Base-by-base conservation (phyloP, 257 asterid genomes). In the Paulownia fortunei region DNA sequence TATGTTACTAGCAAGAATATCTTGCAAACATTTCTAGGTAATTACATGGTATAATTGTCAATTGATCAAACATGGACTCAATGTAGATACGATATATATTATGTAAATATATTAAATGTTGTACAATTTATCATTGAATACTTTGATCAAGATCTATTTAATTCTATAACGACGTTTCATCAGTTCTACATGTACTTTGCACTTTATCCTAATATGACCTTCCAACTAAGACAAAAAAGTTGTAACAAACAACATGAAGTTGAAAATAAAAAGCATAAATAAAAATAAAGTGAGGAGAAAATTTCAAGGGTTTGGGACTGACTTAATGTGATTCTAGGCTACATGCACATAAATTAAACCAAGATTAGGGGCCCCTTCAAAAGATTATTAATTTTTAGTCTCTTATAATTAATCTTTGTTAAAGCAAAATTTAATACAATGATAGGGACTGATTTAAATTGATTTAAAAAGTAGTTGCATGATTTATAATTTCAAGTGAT, bases 261-360 rank as follows among this genome's bases (percentile, higher is more conserved):
- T 19, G n/a, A 51, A 21, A 71, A 27, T 61, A 0, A 15, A 23
- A 2, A 27, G 27, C 18, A 51, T n/a, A 42, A 52, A 64, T 19
- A 46, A n/a, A 34, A 56, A 32, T 16, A 32, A 74, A 56, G 46
- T 26, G 23, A 49, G 69, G 77, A 59, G 59, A 44, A 27, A 64
- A 13, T n/a, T 52, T 75, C 23, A 74, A 79, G 72, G 81, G 78
- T 60, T 46, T 70, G 78, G 67, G 78, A 18, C 78, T 73, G 64
- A 55, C 46, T 34, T n/a, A 11, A 24, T 54, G 76, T 7, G 47
- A 24, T 2, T 19, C 39, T 49, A 36, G 21, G 36, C 56, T 59
- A 62, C 65, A 8, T 82, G 15, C 0, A 34, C 16, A 51, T 61
- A 51, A 65, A 69, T 16, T 2, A 47, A 76, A 70, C 42, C 34